Percentiles rank a stretch among this genome's conserved stretches.
These are phyloP conservation scores for Lavandula angustifolia DNA, from an alignment of 257 asterid genomes.

Conservation along the genomic window DNA sequence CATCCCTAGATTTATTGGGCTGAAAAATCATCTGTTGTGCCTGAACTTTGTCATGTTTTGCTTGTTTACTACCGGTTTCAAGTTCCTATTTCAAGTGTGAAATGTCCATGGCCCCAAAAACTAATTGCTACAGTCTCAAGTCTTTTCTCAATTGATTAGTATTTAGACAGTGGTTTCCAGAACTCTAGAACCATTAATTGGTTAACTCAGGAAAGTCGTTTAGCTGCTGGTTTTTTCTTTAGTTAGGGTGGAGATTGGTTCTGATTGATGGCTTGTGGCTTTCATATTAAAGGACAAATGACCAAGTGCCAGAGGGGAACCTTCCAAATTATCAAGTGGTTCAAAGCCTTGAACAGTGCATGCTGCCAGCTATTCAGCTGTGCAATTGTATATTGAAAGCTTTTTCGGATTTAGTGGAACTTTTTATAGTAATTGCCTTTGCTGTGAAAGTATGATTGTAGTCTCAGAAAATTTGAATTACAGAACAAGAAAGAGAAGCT, in stretches of 20 bases:
- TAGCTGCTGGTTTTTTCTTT: constrained; percentile 10
- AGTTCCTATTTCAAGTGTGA: constrained; percentile 22
- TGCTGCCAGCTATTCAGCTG: constrained; percentile 8
- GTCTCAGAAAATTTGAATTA: constrained; percentile 1
- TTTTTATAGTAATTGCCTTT: constrained; percentile 1
- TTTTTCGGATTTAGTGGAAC: constrained; percentile 3
- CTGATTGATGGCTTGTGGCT: not conserved
- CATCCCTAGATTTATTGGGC: not conserved
- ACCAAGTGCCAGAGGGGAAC: not conserved
- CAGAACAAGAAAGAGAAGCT: constrained; percentile 11
- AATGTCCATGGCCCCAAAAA: not conserved
- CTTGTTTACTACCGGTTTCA: not conserved
- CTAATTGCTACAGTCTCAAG: constrained; percentile 8
- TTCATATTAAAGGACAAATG: not conserved
- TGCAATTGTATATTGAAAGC: not conserved
- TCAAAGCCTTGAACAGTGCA: no score
- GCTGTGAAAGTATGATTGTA: not conserved
- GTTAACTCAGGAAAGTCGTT: not conserved
- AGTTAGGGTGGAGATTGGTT: constrained; percentile 1
- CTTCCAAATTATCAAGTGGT: constrained; percentile 8
- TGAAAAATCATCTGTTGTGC: constrained; percentile 12
- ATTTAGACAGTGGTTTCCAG: not conserved
- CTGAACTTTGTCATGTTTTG: constrained; percentile 2
- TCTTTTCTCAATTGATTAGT: constrained; percentile 23
- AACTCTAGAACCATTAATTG: not conserved